Evolutionary conservation across 2,329 filamentous ascomycete species (phyloP).

Genomic region (Aureobasidium zeae): DNA sequence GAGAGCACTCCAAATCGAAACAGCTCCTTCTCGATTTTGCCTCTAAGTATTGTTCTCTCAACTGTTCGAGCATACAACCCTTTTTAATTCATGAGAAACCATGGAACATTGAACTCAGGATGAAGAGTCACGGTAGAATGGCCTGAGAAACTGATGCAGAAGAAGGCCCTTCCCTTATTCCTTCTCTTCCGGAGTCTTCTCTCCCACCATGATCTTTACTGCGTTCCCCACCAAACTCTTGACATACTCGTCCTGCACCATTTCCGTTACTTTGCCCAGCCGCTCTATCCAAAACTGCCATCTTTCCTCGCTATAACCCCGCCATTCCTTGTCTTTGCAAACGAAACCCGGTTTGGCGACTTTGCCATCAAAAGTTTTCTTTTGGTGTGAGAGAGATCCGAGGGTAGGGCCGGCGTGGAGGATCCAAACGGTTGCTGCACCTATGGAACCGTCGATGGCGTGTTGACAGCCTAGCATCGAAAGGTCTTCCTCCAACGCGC

Average conservation of each 20-base stretch:
- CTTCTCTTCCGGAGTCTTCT: too few relatives aligned
- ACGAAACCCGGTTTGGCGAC: constrained; percentile 1
- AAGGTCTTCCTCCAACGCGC: constrained; percentile 2
- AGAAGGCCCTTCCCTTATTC: too few relatives aligned
- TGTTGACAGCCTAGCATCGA: not conserved
- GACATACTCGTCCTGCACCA: not conserved
- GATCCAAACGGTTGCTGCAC: constrained; percentile 8
- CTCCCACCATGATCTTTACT: not conserved
- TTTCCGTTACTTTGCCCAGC: not conserved
- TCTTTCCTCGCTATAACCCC: not conserved
- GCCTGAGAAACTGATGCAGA: too few relatives aligned
- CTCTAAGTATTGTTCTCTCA: not conserved
- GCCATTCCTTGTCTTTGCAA: constrained; percentile 3
- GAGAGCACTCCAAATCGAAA: too few relatives aligned
- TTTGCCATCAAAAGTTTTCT: constrained; percentile 6
- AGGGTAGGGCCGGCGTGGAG: constrained; percentile 2
- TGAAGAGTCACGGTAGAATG: too few relatives aligned
- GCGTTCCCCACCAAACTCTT: not conserved
- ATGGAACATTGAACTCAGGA: too few relatives aligned
- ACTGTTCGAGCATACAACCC: too few relatives aligned
- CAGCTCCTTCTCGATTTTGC: not conserved
- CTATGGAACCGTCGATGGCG: constrained; percentile 1
- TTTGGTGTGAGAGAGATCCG: not conserved
- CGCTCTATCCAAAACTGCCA: not conserved
- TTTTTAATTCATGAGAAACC: too few relatives aligned